A percentile compares a stretch with the other conserved stretches of the same genome.
These are phyloP conservation scores for Cruciata laevipes DNA, from an alignment of 257 asterid species.

Conservation along the genomic window DNA sequence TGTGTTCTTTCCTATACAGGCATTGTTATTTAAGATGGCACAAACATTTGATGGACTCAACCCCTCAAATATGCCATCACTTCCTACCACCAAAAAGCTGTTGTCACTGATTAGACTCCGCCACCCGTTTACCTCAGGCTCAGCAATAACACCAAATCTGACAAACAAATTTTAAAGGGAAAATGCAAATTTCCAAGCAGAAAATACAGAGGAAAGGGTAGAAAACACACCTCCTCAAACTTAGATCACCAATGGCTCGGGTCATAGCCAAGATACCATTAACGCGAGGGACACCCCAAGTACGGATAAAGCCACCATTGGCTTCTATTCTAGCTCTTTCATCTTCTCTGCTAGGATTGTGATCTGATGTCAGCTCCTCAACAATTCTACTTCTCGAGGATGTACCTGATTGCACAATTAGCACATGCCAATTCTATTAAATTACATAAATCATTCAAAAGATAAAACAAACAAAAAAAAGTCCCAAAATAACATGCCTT, in stretches of 20 bases:
- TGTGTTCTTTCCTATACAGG: slow-evolving; percentile 7
- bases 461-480: not conserved
- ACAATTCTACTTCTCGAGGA: slow-evolving; percentile 23
- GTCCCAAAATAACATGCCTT: slow-evolving; percentile 29
- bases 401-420: slow-evolving; percentile 18
- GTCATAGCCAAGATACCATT: slow-evolving; percentile 65
- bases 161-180: not conserved
- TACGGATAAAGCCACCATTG: slow-evolving; percentile 33
- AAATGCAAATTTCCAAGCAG: not conserved
- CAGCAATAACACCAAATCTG: slow-evolving; percentile 67
- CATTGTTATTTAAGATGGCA: slow-evolving; percentile 19
- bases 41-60: slow-evolving; percentile 51
- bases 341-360: slow-evolving; percentile 59
- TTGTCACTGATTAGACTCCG: slow-evolving; percentile 29
- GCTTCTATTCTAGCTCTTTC: slow-evolving; percentile 61
- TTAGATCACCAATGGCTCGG: slow-evolving; percentile 67
- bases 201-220: not conserved
- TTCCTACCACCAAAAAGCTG: slow-evolving; percentile 48
- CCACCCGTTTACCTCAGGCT: slow-evolving; percentile 59
- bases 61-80: slow-evolving; percentile 70
- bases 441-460: not conserved
- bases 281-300: slow-evolving; percentile 54
- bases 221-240: slow-evolving; percentile 37
- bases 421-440: not conserved
- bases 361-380: slow-evolving; percentile 66